Evolutionary conservation across 139 green algal genomes (phyloP).

Genomic region (Tetradesmus lagerheimii): DNA sequence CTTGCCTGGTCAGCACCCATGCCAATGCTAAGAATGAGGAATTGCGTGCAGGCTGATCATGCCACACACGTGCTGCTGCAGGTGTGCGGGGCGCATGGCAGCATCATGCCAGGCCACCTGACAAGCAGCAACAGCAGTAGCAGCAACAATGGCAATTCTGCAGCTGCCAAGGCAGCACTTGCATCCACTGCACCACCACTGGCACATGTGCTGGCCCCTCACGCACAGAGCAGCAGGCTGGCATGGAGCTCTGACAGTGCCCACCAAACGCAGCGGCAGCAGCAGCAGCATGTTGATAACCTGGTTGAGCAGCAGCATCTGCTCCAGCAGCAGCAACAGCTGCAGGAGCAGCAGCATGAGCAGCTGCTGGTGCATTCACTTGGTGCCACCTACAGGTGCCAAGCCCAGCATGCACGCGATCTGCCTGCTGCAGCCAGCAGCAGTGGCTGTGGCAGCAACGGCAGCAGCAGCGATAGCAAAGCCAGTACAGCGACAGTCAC

Average conservation of each 20-base stretch:
- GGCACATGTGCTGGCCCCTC: not conserved
- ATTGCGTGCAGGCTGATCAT: not conserved
- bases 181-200: not conserved
- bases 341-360: not conserved
- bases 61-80: not conserved
- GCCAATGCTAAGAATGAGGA: not conserved
- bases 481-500: not conserved
- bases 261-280: not conserved
- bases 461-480: not conserved
- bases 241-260: not conserved
- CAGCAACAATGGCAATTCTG: not conserved
- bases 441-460: not conserved
- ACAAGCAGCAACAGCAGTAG: not conserved
- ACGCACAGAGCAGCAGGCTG: not conserved
- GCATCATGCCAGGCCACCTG: not conserved
- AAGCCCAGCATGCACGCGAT: too few relatives aligned
- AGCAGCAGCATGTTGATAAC: not conserved
- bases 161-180: not conserved
- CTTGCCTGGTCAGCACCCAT: too few relatives aligned
- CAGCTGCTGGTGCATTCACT: conserved; percentile 5
- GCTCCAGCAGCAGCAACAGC: conserved; percentile 4
- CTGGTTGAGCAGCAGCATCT: not conserved
- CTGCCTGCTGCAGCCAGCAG: not conserved
- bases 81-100: not conserved
- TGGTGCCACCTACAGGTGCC: not conserved